Conservation (phyloP, 2,329 filamentous ascomycete genomes). For the Zymoseptoria pseudotritici region DNA sequence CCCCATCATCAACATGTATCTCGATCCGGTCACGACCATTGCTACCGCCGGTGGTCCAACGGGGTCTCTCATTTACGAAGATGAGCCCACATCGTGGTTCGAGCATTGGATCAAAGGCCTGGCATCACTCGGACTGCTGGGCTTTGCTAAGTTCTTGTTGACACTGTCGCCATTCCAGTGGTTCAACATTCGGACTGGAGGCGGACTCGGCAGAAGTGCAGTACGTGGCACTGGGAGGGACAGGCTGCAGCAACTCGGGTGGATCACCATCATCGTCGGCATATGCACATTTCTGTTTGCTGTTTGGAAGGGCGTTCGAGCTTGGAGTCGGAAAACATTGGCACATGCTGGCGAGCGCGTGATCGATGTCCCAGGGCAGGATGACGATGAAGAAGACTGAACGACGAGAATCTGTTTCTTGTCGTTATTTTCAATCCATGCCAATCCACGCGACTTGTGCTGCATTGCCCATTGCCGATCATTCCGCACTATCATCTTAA, state of each 20-base stretch:
- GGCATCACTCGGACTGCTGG: constrained; percentile 79
- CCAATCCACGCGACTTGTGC: background rate
- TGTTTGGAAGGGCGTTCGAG: constrained; percentile 74
- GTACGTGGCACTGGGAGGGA: constrained; percentile 60
- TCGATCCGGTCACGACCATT: constrained; percentile 57
- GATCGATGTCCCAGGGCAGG: constrained; percentile 67
- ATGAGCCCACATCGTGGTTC: constrained; percentile 57
- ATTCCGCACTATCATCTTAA: constrained; percentile 77
- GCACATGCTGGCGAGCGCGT: constrained; percentile 72
- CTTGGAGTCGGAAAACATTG: constrained; percentile 64
- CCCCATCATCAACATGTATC: constrained; percentile 80
- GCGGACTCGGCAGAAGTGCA: constrained; percentile 38
- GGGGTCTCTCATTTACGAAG: constrained; percentile 33
- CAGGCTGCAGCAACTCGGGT: constrained; percentile 69
- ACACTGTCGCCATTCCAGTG: constrained; percentile 68
- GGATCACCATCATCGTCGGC: constrained; percentile 72
- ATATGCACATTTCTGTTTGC: constrained; percentile 74
- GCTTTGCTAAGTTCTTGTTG: constrained; percentile 73
- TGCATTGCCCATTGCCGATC: background rate
- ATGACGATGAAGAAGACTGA: constrained; percentile 47
- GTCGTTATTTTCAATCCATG: background rate
- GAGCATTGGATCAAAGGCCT: constrained; percentile 86
- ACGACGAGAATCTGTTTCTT: background rate
- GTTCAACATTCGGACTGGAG: constrained; percentile 62
- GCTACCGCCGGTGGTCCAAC: constrained; percentile 25